Percentiles rank a stretch among this genome's conserved stretches.
Conservation (phyloP, 768 basidiomycete species). For the Lenzites betulinus region DNA sequence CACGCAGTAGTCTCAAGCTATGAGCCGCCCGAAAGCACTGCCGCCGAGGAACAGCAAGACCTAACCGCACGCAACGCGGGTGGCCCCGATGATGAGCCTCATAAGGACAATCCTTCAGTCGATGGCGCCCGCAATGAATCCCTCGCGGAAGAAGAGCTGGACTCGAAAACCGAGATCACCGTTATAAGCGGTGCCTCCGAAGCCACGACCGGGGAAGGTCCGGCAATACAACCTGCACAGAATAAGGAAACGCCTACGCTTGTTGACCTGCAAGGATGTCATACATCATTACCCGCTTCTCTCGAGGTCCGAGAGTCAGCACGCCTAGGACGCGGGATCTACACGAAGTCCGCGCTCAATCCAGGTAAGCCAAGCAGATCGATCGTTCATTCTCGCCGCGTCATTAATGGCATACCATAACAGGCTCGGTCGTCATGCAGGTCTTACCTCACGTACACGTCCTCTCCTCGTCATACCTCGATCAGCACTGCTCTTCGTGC, state of each 20-base stretch:
- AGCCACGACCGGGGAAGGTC: neutral
- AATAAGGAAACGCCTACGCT: constrained; percentile 1
- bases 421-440: constrained; percentile 64
- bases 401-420: neutral
- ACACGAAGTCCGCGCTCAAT: constrained; percentile 37
- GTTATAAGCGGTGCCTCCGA: too few relatives aligned
- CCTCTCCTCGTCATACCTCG: constrained; percentile 64
- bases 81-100: neutral
- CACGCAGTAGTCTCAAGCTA: too few relatives aligned
- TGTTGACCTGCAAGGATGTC: constrained; percentile 22
- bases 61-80: neutral
- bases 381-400: neutral
- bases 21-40: too few relatives aligned
- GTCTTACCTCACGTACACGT: constrained; percentile 61
- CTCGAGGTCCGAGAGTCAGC: constrained; percentile 42
- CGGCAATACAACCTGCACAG: neutral
- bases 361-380: constrained; percentile 37
- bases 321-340: constrained; percentile 49
- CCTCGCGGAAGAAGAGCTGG: neutral
- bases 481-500: constrained; percentile 72
- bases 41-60: neutral
- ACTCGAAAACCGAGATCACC: neutral
- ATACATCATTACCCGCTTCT: constrained; percentile 38
- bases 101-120: neutral
- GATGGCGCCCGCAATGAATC: neutral